Evolutionary conservation across 345 rosid genomes (phyloP), one percentile per base, ranked within the genome.

Genomic region (Dovyalis caffra): DNA sequence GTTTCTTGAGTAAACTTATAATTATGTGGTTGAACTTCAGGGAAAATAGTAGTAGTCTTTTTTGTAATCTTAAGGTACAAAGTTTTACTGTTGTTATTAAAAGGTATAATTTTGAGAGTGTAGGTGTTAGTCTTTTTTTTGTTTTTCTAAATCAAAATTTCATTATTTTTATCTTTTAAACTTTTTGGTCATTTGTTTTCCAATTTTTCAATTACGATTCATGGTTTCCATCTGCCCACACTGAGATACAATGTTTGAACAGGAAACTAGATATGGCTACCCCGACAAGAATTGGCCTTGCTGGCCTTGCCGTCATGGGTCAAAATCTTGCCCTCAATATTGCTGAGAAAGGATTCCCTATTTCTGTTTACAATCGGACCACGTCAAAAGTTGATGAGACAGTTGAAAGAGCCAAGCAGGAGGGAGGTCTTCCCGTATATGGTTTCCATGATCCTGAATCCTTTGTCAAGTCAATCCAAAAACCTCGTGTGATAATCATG

Each of bases 311-410:
- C n/a, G 71, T 64, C 53, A 77, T 71, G 80, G 79, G 75, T 29
- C 80, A 77, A 56, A 77, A 77, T 38, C 75, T 70, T 14, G 70
- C 80, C 65, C 80, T 76, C 68, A 76, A 76, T 61, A 75, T 68
- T 68, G 78, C 78, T 31, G 78, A 75, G 78, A 68, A 68, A 43
- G 73, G 68, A 16, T 75, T 68, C 60, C 73, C 73, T 12, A 75
- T 75, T 45, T 60, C 78, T 43, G 66, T 76, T 25, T 70, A 76
- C 31, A 70, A 76, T 56, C 63, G 74, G 35, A 76, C 75, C 49
- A 51, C 79, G 63, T 69, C 70, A 51, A 70, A 51, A 35, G 68
- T 77, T 56, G 80, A 77, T 34, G 72, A 71, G 71, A 71, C 76
- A 28, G 71, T 77, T 56, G 66, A 60, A 37, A 71, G 72, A 53